A percentile compares a stretch with the other conserved stretches of the same genome.
These are phyloP conservation scores for Phytophthora ohioensis DNA, from an alignment of 352 stramenopile species.

Conservation along the genomic window DNA sequence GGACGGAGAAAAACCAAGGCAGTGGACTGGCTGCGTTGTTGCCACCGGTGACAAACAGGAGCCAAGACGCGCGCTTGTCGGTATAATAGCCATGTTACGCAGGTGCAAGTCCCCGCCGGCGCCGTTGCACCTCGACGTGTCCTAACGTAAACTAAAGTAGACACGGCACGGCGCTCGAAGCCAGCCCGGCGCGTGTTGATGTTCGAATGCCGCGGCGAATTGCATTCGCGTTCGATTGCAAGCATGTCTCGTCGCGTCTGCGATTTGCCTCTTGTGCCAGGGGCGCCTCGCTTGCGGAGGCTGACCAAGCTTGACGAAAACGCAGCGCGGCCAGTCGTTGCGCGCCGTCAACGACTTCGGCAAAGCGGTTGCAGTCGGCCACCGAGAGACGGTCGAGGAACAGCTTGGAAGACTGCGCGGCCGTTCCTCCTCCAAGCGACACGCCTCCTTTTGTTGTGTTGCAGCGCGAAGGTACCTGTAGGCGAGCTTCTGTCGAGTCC, in stretches of 20 bases:
- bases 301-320: slow-evolving; percentile 12
- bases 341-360: neutral
- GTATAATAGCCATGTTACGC: neutral
- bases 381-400: slow-evolving; percentile 10
- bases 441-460: slow-evolving; percentile 7
- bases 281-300: neutral
- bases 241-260: slow-evolving; percentile 10
- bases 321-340: slow-evolving; percentile 13
- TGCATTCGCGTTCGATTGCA: slow-evolving; percentile 26
- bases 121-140: slow-evolving; percentile 4
- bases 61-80: slow-evolving; percentile 5
- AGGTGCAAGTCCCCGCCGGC: neutral
- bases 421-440: slow-evolving; percentile 2
- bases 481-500: slow-evolving; percentile 40
- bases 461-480: slow-evolving; percentile 13
- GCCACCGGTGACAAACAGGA: slow-evolving; percentile 25
- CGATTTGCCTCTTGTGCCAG: slow-evolving; percentile 30
- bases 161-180: neutral
- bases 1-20: slow-evolving; percentile 18
- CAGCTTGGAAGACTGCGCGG: slow-evolving; percentile 16
- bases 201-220: slow-evolving; percentile 7
- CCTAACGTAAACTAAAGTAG: slow-evolving; percentile 4
- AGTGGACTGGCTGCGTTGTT: slow-evolving; percentile 24
- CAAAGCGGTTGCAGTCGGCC: neutral
- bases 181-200: slow-evolving; percentile 14